phyloP scores from a whole-genome alignment of 2,329 filamentous ascomycete genomes.

The Aspergillus hortae region DNA sequence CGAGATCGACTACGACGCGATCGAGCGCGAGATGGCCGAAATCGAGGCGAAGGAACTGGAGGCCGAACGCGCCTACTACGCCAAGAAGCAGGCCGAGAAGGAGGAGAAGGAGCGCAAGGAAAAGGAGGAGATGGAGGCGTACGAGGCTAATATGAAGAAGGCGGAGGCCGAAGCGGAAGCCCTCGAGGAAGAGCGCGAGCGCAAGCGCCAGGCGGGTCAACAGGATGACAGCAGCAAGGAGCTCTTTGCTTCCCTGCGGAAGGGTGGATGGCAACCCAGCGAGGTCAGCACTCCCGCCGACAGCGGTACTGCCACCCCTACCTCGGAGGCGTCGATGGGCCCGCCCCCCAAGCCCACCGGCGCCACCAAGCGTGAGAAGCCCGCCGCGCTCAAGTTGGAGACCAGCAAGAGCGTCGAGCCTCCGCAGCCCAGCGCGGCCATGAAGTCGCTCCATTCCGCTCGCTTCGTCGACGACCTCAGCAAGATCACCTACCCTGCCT shows the following conservation, averaged over 20 bases:
- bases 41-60: constrained; percentile 46
- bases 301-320: constrained; percentile 45
- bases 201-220: constrained; percentile 34
- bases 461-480: constrained; percentile 79
- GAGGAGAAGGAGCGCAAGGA: constrained; percentile 45
- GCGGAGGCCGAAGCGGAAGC: constrained; percentile 48
- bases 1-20: constrained; percentile 45
- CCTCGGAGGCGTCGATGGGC: constrained; percentile 45
- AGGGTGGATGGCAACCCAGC: constrained; percentile 34
- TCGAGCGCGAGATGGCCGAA: constrained; percentile 46
- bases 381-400: constrained; percentile 81
- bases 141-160: constrained; percentile 47
- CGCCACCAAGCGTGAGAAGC: constrained; percentile 69
- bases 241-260: constrained; percentile 44
- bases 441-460: constrained; percentile 88
- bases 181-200: constrained; percentile 41
- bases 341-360: constrained; percentile 54
- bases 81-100: constrained; percentile 78
- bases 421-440: constrained; percentile 85
- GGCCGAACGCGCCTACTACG: constrained; percentile 51
- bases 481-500: constrained; percentile 75
- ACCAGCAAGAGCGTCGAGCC: constrained; percentile 85
- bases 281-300: constrained; percentile 40
- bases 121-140: constrained; percentile 43
- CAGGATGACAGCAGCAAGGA: constrained; percentile 37